phyloP scores from a whole-genome alignment of 345 rosid species.

The Bruguiera gymnorhiza region DNA sequence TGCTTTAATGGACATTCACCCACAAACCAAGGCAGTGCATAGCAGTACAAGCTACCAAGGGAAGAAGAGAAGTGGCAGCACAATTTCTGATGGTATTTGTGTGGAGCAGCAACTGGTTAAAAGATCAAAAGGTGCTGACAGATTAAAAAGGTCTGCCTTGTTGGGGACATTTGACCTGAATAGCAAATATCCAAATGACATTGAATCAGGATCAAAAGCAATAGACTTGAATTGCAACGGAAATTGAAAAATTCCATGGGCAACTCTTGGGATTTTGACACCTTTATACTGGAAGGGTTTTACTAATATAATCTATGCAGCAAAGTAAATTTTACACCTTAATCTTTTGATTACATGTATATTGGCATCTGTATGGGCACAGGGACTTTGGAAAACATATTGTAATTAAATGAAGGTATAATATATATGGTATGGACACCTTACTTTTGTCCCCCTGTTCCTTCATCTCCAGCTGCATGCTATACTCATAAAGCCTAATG shows the following conservation, averaged over 20 bases:
- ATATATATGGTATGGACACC: constrained; percentile 22
- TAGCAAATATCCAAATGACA: constrained; percentile 40
- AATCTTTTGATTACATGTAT: constrained; percentile 43
- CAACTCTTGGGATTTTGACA: constrained; percentile 16
- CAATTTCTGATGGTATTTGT: constrained; percentile 30
- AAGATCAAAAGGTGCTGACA: constrained; percentile 29
- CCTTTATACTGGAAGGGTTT: constrained; percentile 19
- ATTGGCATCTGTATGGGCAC: constrained; percentile 37
- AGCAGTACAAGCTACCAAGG: constrained; percentile 28
- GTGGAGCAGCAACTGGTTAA: constrained; percentile 40
- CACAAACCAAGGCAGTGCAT: constrained; percentile 24
- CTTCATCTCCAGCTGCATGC: background rate
- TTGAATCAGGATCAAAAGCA: constrained; percentile 30
- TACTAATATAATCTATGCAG: constrained; percentile 23
- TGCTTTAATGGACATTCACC: constrained; percentile 54
- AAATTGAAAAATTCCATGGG: constrained; percentile 31
- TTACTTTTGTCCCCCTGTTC: background rate
- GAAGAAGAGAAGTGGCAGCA: constrained; percentile 49
- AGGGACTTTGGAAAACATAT: constrained; percentile 29
- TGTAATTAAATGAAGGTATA: constrained; percentile 24
- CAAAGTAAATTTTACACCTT: constrained; percentile 22
- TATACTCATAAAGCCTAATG: background rate
- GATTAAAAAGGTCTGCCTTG: constrained; percentile 33
- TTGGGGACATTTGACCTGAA: constrained; percentile 49
- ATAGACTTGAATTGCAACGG: constrained; percentile 48